Evolutionary conservation across 768 basidiomycete genomes (phyloP), one percentile per base, ranked within the genome.

Genomic region (Mycena haematopus): DNA sequence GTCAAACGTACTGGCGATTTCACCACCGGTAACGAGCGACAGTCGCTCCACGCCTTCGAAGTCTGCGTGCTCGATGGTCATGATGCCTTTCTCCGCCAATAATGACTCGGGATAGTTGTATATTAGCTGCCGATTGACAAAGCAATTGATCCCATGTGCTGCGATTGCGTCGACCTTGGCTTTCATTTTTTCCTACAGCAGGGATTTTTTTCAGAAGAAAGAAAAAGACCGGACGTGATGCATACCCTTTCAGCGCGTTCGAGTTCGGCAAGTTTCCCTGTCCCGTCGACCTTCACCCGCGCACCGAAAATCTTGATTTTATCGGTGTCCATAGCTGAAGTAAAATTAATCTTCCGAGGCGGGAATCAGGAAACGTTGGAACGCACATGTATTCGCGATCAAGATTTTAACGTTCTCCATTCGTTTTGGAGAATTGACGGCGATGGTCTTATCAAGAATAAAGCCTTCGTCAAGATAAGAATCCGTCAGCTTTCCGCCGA

Each of bases 261-360:
- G 19, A 99, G 88, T 76, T 99, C 97, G 9, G 97, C 97, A 8
- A 99, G 86, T 79, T 99, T 98, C 55, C 96, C 92, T 3, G 97
- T 96, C 49, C 92, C 84, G 70, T 98, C 96, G 7, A 99, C 97
- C 77, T 95, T 94, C 65, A 99, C 89, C 38, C 95, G 85, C 0
- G 97, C 96, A 45, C 97, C 97, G 65, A 99, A 99, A 63, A 99
- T 91, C 79, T 99, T 99, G 82, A 99, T 97, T 77, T 99, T 99
- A 79, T 99, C 97, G 27, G 97, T 99, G 78, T 99, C 97, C 97
- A 99, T 99, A 3, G 97, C 95, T 96, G 67, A 13, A 57, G 40
- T 22, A 33, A 29, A 35, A n/a, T 64, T 50, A 24, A 45, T 42
- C 6, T 62, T 10, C 52, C 58, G 7, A 60, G 51, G 13, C 21